Base-by-base conservation (phyloP, 768 basidiomycete species). In the Atractiella rhizophila region DNA sequence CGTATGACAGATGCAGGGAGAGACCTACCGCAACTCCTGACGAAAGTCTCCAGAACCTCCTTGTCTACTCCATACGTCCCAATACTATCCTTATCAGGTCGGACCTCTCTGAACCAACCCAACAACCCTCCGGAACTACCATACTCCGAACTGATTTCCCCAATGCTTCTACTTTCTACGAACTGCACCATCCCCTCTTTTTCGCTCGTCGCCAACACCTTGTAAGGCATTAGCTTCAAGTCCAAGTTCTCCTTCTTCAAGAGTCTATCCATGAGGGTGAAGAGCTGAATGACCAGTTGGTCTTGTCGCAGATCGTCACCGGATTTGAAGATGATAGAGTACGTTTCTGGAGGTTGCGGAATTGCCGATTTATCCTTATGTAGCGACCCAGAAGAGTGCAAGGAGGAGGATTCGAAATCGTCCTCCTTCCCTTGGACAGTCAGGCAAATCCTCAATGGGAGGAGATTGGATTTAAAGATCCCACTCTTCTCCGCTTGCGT, bases 301-400 rank as follows among this genome's bases (percentile, higher is more conserved):
- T 98, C 91, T 58, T 98, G 91, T 18, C 91, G 74, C 67, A 96
- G 76, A 55, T 98, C 91, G 55, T 96, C 91, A 12, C 91, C 91
- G 50, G 94, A 86, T 60, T 96, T 98, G 68, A 96, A 94, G 45
- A 98, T 96, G 38, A 94, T 69, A 0, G 86, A 79, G 58, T 77
- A 96, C 9, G 78, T 28, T 5, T 50, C 50, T 7, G 41, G 39
- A 25, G 48, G 46, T n/a, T n/a, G n/a, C n/a, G n/a, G n/a, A n/a
- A n/a, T n/a, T n/a, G n/a, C n/a, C n/a, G n/a, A n/a, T n/a, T n/a
- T n/a, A n/a, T n/a, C n/a, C n/a, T n/a, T n/a, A n/a, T n/a, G n/a
- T n/a, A n/a, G n/a, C n/a, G n/a, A n/a, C n/a, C n/a, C n/a, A n/a
- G n/a, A n/a, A n/a, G n/a, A n/a, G n/a, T n/a, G n/a, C n/a, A n/a